Evolutionary conservation across 2,329 filamentous ascomycete genomes (phyloP).

Genomic region (Didymella lethalis): DNA sequence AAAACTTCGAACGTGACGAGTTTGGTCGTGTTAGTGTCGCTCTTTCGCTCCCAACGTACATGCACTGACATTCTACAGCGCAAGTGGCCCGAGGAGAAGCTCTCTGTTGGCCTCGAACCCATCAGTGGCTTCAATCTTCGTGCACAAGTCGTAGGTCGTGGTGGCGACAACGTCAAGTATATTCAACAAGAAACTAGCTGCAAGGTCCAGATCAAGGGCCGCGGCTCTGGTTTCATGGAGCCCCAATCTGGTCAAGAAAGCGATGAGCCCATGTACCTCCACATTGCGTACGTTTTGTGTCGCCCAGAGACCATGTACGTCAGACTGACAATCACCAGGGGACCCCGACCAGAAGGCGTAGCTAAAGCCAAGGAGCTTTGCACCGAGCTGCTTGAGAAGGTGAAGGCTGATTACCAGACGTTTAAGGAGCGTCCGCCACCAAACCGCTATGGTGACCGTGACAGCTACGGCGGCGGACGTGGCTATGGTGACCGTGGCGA

Average conservation of each 20-base stretch:
- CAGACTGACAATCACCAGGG: conserved; percentile 60
- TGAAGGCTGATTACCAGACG: conserved; percentile 85
- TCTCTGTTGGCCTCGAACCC: conserved; percentile 88
- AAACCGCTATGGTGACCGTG: conserved; percentile 54
- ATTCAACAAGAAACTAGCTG: conserved; percentile 96
- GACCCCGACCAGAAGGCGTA: conserved; percentile 86
- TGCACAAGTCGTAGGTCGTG: conserved; percentile 93
- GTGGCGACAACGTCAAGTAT: conserved; percentile 95
- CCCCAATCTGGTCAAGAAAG: conserved; percentile 86
- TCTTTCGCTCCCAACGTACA: not conserved
- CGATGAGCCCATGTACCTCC: conserved; percentile 95
- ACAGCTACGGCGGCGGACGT: conserved; percentile 48
- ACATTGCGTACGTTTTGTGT: conserved; percentile 76
- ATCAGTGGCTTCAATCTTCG: conserved; percentile 94
- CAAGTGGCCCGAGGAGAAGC: conserved; percentile 98
- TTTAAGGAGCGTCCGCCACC: conserved; percentile 77
- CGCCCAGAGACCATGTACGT: not conserved
- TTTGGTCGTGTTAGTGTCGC: conserved; percentile 75
- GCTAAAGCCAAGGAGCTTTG: conserved; percentile 87
- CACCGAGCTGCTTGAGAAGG: conserved; percentile 84
- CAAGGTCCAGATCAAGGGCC: conserved; percentile 97
- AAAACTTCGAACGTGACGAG: conserved; percentile 86
- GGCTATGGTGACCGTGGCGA: conserved; percentile 52
- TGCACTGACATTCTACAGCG: conserved; percentile 64
- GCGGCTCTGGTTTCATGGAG: conserved; percentile 93